Conservation (phyloP, 108 stramenopile species). For the Conticribra weissflogii region DNA sequence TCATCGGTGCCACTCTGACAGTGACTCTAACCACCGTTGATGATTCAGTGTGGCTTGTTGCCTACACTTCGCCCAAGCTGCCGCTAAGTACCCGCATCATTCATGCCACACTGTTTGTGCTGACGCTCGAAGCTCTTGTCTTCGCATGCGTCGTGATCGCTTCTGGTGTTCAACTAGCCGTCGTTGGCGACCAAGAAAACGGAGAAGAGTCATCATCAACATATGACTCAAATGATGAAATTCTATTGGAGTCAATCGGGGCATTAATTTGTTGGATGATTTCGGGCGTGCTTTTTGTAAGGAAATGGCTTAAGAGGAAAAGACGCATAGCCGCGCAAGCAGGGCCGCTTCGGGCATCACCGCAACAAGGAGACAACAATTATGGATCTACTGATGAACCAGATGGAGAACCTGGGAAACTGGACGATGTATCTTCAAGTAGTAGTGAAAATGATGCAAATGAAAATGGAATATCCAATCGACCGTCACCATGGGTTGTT, state of each 20-base stretch:
- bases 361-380: slow-evolving; percentile 11
- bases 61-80: slow-evolving; percentile 51
- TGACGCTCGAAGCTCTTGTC: slow-evolving; percentile 49
- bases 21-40: slow-evolving; percentile 72
- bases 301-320: slow-evolving; percentile 51
- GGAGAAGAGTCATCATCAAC: no score
- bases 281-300: slow-evolving; percentile 37
- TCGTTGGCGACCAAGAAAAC: slow-evolving; percentile 22
- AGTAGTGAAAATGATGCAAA: slow-evolving; percentile 23
- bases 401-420: slow-evolving; percentile 1
- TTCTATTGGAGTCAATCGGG: slow-evolving; percentile 45
- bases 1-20: slow-evolving; percentile 51
- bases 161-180: slow-evolving; percentile 32
- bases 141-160: slow-evolving; percentile 40
- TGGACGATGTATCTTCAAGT: slow-evolving; percentile 5
- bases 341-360: slow-evolving; percentile 22
- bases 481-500: slow-evolving; percentile 50
- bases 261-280: slow-evolving; percentile 63
- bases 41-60: slow-evolving; percentile 72
- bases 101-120: slow-evolving; percentile 60
- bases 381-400: slow-evolving; percentile 20
- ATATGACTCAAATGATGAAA: slow-evolving; percentile 23
- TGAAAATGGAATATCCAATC: slow-evolving; percentile 27
- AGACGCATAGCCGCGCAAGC: slow-evolving; percentile 29
- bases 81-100: slow-evolving; percentile 33